Evolutionary conservation across 495 filamentous ascomycete genomes (phyloP).

Genomic region (Elaphomyces granulatus): DNA sequence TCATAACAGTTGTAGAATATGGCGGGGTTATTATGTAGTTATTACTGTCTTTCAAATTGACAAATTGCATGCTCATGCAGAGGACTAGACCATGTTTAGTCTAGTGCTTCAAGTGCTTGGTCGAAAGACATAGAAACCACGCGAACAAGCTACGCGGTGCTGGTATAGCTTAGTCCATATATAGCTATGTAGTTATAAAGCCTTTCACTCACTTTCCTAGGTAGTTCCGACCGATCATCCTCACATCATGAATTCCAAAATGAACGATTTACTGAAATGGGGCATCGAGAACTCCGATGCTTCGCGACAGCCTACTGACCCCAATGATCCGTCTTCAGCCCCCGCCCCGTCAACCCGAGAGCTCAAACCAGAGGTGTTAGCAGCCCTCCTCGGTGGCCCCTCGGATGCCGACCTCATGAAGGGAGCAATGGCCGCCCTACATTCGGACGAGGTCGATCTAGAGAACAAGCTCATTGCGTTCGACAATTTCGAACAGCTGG

Average conservation of each 20-base stretch:
- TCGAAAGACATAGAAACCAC: no score
- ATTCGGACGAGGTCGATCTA: slow-evolving; percentile 45
- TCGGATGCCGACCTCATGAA: slow-evolving; percentile 86
- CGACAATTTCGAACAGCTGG: slow-evolving; percentile 89
- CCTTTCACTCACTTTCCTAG: no score
- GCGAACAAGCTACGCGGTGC: no score
- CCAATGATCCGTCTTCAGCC: slow-evolving; percentile 23
- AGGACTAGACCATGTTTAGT: no score
- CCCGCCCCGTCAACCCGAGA: slow-evolving; percentile 21
- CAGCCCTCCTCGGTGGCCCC: slow-evolving; percentile 61
- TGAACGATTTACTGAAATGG: slow-evolving; percentile 87
- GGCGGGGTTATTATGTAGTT: no score
- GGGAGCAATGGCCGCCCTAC: slow-evolving; percentile 60
- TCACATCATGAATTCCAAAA: slow-evolving; percentile 37
- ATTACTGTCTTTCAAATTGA: no score
- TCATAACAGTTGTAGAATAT: no score
- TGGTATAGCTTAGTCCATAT: no score
- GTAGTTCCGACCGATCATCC: not conserved
- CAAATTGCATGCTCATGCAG: no score
- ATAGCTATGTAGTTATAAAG: no score
- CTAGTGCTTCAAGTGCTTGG: no score
- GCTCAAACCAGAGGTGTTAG: slow-evolving; percentile 52
- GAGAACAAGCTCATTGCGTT: slow-evolving; percentile 77
- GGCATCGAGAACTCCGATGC: slow-evolving; percentile 63
- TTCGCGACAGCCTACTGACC: slow-evolving; percentile 18